Evolutionary conservation across 345 rosid genomes (phyloP).

Genomic region (Syzygium aqueum): DNA sequence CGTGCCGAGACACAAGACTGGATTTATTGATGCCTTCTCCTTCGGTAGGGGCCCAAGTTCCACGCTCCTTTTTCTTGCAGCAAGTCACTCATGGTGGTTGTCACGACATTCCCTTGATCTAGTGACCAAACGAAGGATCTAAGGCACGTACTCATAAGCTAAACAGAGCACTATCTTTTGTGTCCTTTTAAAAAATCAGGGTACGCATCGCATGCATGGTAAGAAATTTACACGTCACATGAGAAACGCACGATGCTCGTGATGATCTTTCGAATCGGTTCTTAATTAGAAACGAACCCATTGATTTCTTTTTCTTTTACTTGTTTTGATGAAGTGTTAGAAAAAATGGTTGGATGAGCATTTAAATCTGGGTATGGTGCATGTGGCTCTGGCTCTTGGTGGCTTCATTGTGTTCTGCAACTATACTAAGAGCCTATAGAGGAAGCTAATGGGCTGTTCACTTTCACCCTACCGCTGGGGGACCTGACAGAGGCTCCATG

Average conservation of each 20-base stretch:
- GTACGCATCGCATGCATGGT: rapidly evolving
- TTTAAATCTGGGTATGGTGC: background rate
- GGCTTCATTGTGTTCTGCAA: background rate
- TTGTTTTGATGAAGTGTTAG: background rate
- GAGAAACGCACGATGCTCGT: background rate
- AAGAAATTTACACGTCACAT: background rate
- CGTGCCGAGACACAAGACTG: background rate
- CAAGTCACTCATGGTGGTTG: background rate
- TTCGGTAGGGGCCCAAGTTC: background rate
- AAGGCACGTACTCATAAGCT: background rate
- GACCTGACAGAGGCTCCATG: background rate
- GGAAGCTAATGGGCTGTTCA: background rate
- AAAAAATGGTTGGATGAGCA: background rate
- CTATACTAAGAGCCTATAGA: background rate
- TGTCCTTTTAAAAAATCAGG: rapidly evolving
- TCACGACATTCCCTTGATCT: background rate
- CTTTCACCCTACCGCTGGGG: background rate
- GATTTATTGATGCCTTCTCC: background rate
- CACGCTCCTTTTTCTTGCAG: background rate
- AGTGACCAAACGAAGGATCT: background rate
- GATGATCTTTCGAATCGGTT: background rate
- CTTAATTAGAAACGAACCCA: background rate
- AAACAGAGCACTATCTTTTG: background rate
- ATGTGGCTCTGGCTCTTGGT: background rate
- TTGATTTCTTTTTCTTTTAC: background rate